Percentiles rank a stretch among this genome's conserved stretches.
Evolutionary conservation across 2,329 filamentous ascomycete species (phyloP).

Genomic region (Lachnellula cervina): DNA sequence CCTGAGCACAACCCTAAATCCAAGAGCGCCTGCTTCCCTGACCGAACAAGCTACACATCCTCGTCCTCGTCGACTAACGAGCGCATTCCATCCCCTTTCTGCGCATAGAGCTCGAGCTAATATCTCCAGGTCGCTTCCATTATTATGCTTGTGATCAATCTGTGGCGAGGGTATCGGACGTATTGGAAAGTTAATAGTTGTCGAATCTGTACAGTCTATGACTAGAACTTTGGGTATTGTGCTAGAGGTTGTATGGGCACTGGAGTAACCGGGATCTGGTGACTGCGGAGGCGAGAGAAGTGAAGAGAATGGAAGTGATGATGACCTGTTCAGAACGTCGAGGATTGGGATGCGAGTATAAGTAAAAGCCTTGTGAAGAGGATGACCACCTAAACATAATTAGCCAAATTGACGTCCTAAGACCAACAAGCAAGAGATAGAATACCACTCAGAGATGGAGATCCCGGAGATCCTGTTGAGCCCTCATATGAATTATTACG

Average conservation of each 20-base stretch:
- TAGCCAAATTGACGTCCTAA: not conserved
- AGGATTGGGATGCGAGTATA: constrained; percentile 56
- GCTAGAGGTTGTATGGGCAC: constrained; percentile 33
- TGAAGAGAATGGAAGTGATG: constrained; percentile 16
- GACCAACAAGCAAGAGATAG: not conserved
- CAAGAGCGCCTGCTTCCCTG: constrained; percentile 66
- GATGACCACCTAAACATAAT: constrained; percentile 44
- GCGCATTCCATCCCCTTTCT: constrained; percentile 67
- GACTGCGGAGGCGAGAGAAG: constrained; percentile 28
- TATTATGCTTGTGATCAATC: constrained; percentile 3
- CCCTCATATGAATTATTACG: constrained; percentile 46
- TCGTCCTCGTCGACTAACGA: constrained; percentile 61
- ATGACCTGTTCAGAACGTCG: constrained; percentile 41
- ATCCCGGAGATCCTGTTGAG: not conserved
- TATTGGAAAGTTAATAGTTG: constrained; percentile 6
- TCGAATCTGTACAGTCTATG: constrained; percentile 51
- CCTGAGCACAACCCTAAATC: constrained; percentile 42
- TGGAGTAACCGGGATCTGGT: constrained; percentile 22
- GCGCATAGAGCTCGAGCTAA: constrained; percentile 69
- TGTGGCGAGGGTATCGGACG: constrained; percentile 26
- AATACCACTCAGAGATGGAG: constrained; percentile 6
- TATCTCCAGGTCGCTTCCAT: constrained; percentile 62
- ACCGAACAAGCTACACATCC: constrained; percentile 72
- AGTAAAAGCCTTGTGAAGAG: constrained; percentile 58
- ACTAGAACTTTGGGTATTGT: constrained; percentile 45